Conservation (phyloP, 768 basidiomycete species). For the Collybia sp. region DNA sequence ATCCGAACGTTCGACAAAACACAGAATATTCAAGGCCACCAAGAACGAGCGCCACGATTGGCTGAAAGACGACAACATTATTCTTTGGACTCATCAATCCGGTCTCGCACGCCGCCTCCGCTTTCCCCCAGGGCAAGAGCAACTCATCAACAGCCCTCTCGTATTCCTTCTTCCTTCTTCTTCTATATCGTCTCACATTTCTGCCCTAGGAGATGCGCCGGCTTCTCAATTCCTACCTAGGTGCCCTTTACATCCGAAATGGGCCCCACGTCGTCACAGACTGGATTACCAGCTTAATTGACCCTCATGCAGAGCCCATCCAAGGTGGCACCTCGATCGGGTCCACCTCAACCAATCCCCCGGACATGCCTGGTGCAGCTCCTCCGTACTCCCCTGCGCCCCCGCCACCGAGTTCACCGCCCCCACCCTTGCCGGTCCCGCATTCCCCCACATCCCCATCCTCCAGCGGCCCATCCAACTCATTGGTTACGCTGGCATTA, state of each 20-base stretch:
- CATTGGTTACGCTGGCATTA: slow-evolving; percentile 36
- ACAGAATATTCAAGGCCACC: slow-evolving; percentile 12
- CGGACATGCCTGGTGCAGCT: slow-evolving; percentile 12
- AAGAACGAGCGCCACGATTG: slow-evolving; percentile 15
- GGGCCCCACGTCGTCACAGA: slow-evolving; percentile 43
- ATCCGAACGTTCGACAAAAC: not conserved
- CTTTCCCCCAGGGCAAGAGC: slow-evolving; percentile 31
- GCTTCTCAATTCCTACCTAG: slow-evolving; percentile 60
- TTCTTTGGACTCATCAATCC: slow-evolving; percentile 47
- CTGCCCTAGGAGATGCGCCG: slow-evolving; percentile 44
- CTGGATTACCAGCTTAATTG: slow-evolving; percentile 58
- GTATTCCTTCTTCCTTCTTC: not conserved
- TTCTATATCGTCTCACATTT: not conserved
- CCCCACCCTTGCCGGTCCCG: slow-evolving; percentile 25
- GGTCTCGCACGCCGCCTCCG: slow-evolving; percentile 51
- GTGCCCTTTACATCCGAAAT: slow-evolving; percentile 58
- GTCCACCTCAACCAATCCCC: slow-evolving; percentile 15
- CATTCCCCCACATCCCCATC: slow-evolving; percentile 16
- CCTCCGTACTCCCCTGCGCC: slow-evolving; percentile 2
- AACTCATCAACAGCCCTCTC: slow-evolving; percentile 27
- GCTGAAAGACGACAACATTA: slow-evolving; percentile 34
- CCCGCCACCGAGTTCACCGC: slow-evolving; percentile 11
- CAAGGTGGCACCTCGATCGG: slow-evolving; percentile 15
- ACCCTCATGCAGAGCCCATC: slow-evolving; percentile 29
- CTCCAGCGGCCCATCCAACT: slow-evolving; percentile 7